Percentiles rank a stretch among this genome's conserved stretches.
Conservation (phyloP, 2,329 filamentous ascomycete genomes). For the Aspergillus sp. region DNA sequence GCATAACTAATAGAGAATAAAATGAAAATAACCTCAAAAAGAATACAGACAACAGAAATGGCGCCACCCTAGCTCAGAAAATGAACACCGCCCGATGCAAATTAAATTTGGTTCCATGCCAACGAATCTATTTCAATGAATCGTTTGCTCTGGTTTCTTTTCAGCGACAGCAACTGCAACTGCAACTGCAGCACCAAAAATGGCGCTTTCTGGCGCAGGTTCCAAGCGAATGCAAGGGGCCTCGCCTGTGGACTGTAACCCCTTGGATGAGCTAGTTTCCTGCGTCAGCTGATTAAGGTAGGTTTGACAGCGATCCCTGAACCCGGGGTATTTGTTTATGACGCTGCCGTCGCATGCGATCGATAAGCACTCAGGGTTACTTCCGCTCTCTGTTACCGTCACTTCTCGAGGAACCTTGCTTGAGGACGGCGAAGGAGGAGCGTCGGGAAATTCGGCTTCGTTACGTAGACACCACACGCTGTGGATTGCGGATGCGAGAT, state of each 20-base stretch:
- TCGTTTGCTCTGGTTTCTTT: slow-evolving; percentile 15
- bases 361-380: slow-evolving; percentile 35
- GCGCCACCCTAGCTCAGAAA: slow-evolving; percentile 1
- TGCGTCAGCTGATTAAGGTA: slow-evolving; percentile 44
- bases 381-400: slow-evolving; percentile 34
- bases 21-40: not conserved
- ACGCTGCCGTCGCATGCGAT: slow-evolving; percentile 55
- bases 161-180: slow-evolving; percentile 45
- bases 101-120: not conserved
- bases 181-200: slow-evolving; percentile 49
- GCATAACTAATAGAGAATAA: not conserved
- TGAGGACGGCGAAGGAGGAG: slow-evolving; percentile 19
- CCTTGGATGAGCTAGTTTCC: slow-evolving; percentile 22
- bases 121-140: not conserved
- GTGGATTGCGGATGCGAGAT: slow-evolving; percentile 63
- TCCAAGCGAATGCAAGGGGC: slow-evolving; percentile 39
- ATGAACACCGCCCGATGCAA: slow-evolving; percentile 20
- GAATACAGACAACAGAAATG: not conserved
- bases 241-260: slow-evolving; percentile 12
- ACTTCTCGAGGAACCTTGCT: slow-evolving; percentile 33
- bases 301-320: slow-evolving; percentile 44
- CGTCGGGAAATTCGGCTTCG: slow-evolving; percentile 44
- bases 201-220: slow-evolving; percentile 44
- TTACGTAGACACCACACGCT: slow-evolving; percentile 60
- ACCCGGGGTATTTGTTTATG: slow-evolving; percentile 53